These are phyloP conservation scores for Oehlia diaphana DNA, from an alignment of 192 early-diverging fungal genomes.

Conservation along the genomic window DNA sequence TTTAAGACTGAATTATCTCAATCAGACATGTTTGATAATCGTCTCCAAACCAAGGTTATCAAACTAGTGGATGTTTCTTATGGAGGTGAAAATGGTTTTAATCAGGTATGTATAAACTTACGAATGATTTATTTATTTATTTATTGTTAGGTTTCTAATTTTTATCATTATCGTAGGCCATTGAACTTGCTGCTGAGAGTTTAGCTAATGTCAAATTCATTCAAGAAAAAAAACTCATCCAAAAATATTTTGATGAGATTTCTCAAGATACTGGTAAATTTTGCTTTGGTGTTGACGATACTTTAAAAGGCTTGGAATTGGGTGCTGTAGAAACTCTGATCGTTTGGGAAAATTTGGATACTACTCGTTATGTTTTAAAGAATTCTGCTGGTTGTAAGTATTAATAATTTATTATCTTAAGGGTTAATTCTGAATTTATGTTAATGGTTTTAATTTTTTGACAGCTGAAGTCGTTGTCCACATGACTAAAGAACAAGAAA, in stretches of 20 bases:
- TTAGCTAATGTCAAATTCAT: slow-evolving; percentile 98
- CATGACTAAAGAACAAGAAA: slow-evolving; percentile 85
- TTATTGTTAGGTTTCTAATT: background rate
- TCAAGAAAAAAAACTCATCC: slow-evolving; percentile 97
- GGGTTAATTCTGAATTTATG: too few species aligned
- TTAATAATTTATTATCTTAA: background rate
- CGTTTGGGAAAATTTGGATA: slow-evolving; percentile 94
- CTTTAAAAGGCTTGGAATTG: slow-evolving; percentile 91
- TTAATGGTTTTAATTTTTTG: background rate
- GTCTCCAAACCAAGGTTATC: slow-evolving; percentile 85
- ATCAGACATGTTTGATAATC: slow-evolving; percentile 95
- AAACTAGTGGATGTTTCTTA: slow-evolving; percentile 98
- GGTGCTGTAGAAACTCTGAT: slow-evolving; percentile 99
- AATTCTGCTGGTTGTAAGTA: slow-evolving; percentile 60
- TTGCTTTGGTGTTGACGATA: slow-evolving; percentile 95
- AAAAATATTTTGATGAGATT: slow-evolving; percentile 96
- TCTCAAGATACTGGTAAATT: slow-evolving; percentile 95
- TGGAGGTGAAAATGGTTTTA: slow-evolving; percentile 99
- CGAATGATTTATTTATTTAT: background rate
- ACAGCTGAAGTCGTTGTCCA: slow-evolving; percentile 65
- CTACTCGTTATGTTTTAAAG: slow-evolving; percentile 75
- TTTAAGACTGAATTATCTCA: slow-evolving; percentile 97
- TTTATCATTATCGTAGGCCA: slow-evolving; percentile 64
- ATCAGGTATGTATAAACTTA: slow-evolving; percentile 43
- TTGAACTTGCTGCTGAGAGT: slow-evolving; percentile 87